Percentiles rank a stretch among this genome's conserved stretches.
Conservation (phyloP, 2,329 filamentous ascomycete species). For the Chlorencoelia australis region DNA sequence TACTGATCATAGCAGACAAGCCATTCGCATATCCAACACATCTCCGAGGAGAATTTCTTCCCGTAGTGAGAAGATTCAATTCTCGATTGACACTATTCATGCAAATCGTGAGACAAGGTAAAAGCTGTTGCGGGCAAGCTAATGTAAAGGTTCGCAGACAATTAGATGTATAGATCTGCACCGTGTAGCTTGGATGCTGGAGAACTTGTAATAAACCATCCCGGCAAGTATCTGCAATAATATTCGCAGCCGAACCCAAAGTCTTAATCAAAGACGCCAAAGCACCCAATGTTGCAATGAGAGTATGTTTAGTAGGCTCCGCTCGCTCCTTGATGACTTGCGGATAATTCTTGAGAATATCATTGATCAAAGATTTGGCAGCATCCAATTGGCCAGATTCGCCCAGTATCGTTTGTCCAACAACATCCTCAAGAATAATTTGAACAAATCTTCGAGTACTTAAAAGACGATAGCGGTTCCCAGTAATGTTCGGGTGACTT, state of each 20-base stretch:
- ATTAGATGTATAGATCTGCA: constrained; percentile 80
- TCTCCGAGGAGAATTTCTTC: constrained; percentile 67
- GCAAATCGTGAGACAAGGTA: constrained; percentile 86
- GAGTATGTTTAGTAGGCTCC: constrained; percentile 78
- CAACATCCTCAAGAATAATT: constrained; percentile 71
- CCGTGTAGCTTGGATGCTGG: constrained; percentile 91
- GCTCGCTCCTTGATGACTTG: constrained; percentile 77
- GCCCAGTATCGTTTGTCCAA: constrained; percentile 72
- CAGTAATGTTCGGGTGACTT: constrained; percentile 61
- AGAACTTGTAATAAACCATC: constrained; percentile 84
- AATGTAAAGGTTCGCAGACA: constrained; percentile 82
- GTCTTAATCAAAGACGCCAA: constrained; percentile 68
- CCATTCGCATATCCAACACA: constrained; percentile 90
- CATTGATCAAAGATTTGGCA: constrained; percentile 72
- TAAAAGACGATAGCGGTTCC: constrained; percentile 81
- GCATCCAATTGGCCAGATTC: constrained; percentile 82
- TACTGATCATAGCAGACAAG: constrained; percentile 81
- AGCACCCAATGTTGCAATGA: constrained; percentile 71
- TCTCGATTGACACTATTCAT: constrained; percentile 93
- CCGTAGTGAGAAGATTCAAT: constrained; percentile 63
- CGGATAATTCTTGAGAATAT: constrained; percentile 88
- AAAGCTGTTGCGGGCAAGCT: constrained; percentile 82
- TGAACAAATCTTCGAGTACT: constrained; percentile 78
- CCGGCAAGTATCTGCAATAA: constrained; percentile 71
- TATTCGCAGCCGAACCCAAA: constrained; percentile 71